Conservation (phyloP, 2,329 filamentous ascomycete genomes). For the Aspergillus quadrilineatus region DNA sequence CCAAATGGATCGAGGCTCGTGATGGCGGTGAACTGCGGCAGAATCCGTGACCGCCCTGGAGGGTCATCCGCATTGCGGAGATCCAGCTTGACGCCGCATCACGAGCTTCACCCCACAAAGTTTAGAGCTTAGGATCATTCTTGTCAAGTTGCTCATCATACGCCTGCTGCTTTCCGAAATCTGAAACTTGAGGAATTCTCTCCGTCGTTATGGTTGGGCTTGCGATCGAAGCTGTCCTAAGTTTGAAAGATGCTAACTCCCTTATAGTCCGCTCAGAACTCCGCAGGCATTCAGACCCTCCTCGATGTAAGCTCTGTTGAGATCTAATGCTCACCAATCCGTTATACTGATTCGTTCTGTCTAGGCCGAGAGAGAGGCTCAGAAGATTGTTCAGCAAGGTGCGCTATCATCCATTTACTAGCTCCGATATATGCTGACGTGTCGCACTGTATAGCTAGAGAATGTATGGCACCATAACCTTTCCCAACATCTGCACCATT, state of each 20-base stretch:
- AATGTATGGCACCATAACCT: slow-evolving; percentile 61
- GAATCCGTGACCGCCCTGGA: slow-evolving; percentile 35
- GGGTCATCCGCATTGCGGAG: slow-evolving; percentile 32
- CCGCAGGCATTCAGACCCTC: slow-evolving; percentile 95
- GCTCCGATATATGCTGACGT: slow-evolving; percentile 22
- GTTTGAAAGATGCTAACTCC: slow-evolving; percentile 13
- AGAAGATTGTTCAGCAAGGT: slow-evolving; percentile 99
- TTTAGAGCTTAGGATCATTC: slow-evolving; percentile 18
- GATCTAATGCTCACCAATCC: neutral
- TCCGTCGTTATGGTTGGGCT: slow-evolving; percentile 31
- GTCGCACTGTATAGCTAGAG: slow-evolving; percentile 63
- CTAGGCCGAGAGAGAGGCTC: slow-evolving; percentile 94
- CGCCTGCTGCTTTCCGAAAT: slow-evolving; percentile 1
- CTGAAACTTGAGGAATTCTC: slow-evolving; percentile 8
- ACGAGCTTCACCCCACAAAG: slow-evolving; percentile 29
- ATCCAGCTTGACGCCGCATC: slow-evolving; percentile 20
- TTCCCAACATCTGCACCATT: neutral
- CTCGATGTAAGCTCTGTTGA: slow-evolving; percentile 73
- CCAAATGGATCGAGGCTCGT: slow-evolving; percentile 22
- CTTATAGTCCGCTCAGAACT: slow-evolving; percentile 91
- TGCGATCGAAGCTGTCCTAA: neutral
- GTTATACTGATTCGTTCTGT: slow-evolving; percentile 14
- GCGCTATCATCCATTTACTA: slow-evolving; percentile 27
- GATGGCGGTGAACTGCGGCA: slow-evolving; percentile 34
- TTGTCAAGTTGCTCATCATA: slow-evolving; percentile 11